Evolutionary conservation across 1,284 basidiomycete species (phyloP).

Genomic region (Chondrostereum purpureum): DNA sequence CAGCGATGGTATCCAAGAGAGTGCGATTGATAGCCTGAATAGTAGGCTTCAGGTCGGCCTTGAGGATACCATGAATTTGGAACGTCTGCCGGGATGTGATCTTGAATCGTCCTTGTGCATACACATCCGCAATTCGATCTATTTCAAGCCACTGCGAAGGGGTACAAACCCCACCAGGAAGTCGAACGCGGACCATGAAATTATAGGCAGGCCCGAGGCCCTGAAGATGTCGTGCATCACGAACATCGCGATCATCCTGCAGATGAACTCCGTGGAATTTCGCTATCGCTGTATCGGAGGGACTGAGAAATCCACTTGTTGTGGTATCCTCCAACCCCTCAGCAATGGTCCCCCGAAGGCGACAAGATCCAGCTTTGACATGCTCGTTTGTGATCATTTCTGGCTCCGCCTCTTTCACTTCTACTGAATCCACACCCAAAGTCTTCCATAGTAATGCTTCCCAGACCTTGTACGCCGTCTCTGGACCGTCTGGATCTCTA

Average conservation of each 20-base stretch:
- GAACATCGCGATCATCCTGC: constrained; percentile 97
- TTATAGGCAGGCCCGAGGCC: constrained; percentile 94
- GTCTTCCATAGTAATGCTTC: constrained; percentile 93
- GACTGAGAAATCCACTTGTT: constrained; percentile 83
- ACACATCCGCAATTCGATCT: constrained; percentile 93
- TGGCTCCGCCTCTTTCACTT: constrained; percentile 89
- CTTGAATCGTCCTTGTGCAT: constrained; percentile 93
- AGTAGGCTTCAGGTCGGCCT: constrained; percentile 90
- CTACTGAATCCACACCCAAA: constrained; percentile 86
- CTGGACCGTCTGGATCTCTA: constrained; percentile 93
- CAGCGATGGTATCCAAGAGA: constrained; percentile 92
- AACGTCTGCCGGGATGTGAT: constrained; percentile 98
- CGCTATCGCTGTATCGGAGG: constrained; percentile 90
- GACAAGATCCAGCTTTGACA: constrained; percentile 96
- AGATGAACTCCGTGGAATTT: constrained; percentile 99
- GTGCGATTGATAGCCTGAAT: constrained; percentile 95
- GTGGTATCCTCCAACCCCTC: constrained; percentile 85
- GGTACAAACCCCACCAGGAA: constrained; percentile 92
- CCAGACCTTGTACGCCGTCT: constrained; percentile 96
- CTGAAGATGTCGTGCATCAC: constrained; percentile 90
- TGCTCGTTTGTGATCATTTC: constrained; percentile 99
- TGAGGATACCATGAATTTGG: constrained; percentile 99
- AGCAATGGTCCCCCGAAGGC: constrained; percentile 92
- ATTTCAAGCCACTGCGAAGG: constrained; percentile 93
- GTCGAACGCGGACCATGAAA: constrained; percentile 98